Evolutionary conservation across 2,329 filamentous ascomycete genomes (phyloP), one percentile per base, ranked within the genome.

Genomic region (Pseudocercospora macadamiae): DNA sequence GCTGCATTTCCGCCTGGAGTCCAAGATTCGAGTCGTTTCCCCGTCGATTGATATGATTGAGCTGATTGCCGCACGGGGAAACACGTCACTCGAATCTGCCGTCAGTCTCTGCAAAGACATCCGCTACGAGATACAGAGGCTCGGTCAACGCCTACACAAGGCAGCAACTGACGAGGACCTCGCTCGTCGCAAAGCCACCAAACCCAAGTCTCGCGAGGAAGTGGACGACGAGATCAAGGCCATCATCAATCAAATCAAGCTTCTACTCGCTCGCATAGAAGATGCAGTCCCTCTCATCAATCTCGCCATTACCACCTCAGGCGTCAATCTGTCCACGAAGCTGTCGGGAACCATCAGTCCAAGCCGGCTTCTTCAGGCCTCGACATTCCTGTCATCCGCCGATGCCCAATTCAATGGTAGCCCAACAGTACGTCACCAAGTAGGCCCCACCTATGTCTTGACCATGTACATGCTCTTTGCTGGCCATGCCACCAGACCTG

Each of bases 401-500:
- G 95, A 99, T 73, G 89, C 87, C 0, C 89, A 92, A 63, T 97
- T 95, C 74, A 84, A 85, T 2, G 81, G 86, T 63, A 80, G 85
- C 37, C 83, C 87, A 4, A 81, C 78, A 0, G 76, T 79, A 8
- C 82, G 88, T 0, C 86, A 91, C 45, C 92, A 97, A 70, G 89
- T 97, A 60, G 95, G 95, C 0, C 92, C 93, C 0, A 85, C 87
- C 0, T 97, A 97, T 69, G 89, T 85, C 0, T 75, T 97, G 6
- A 96, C 93, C 0, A 78, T 97, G 66, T 99, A 97, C 74, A 97
- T 97, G 92, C 83, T 97, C 0, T 99, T 97, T 69, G 82, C 88
- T 2, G 89, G 91, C 1, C 92, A 97, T 73, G 79, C 87, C 3
- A 78, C 79, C 42, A 76, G 84, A 36, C 77, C 80, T 2, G 80